Evolutionary conservation across 106 monocot species (phyloP), one percentile per base, ranked within the genome.

Genomic region (Gastrodia elata): DNA sequence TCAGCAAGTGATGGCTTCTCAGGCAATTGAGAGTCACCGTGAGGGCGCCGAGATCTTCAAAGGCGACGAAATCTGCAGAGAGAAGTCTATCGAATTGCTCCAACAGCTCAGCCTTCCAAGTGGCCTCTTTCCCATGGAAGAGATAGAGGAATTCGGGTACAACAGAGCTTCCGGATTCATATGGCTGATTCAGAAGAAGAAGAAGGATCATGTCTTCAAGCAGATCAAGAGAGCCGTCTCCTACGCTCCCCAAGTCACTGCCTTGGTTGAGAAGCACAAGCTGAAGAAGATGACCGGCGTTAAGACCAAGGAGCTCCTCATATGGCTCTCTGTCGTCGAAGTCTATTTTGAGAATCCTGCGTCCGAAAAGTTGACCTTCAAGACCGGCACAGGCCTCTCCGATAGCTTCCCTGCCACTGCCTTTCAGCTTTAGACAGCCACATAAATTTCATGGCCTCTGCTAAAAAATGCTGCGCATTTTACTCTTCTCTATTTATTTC

Each of bases 161-260:
- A 79, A 77, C 65, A 77, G 78, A 3, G 16, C 67, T 8, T 56
- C 73, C n/a, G 81, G 84, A 15, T 85, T 81, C 74, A 73, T 86
- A 49, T 86, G 86, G 86, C 58, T 83, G 20, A n/a, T 56, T 22
- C 86, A 86, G 80, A 80, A 80, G 77, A 83, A 82, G 72, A 56
- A 76, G 73, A 65, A 38, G 24, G 84, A 61, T 27, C 61, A 61
- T 15, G 32, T 61, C 1, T 61, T 61, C 61, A 61, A 61, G 61
- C 61, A 61, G 61, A 61, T 61, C 30, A 61, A 61, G 61, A 61
- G 61, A 32, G 28, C 61, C 28, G 61, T 61, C 30, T 61, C 61
- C 6, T 61, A 61, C 22, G 61, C 28, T 14, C 13, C 61, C 30
- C 30, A 61, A 13, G 61, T 61, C 30, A 61, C 61, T 27, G 61